Conservation (phyloP, 495 filamentous ascomycete species). For the Penicillium ucsense region DNA sequence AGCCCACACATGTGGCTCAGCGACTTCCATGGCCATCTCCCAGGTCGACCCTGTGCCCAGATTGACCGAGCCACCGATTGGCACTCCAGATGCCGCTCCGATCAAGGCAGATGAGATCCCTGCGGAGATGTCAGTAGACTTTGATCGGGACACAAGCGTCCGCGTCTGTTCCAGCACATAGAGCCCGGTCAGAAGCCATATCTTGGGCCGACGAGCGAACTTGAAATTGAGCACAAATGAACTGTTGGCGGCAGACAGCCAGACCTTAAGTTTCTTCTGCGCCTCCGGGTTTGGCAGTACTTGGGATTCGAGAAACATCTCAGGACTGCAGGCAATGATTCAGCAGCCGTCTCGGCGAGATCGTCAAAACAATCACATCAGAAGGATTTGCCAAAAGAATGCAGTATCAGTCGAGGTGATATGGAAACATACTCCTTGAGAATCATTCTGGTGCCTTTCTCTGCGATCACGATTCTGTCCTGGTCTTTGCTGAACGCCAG, state of each 20-base stretch:
- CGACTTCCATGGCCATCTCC: constrained; percentile 17
- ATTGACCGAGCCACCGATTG: constrained; percentile 16
- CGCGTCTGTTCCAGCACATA: constrained; percentile 14
- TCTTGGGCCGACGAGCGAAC: constrained; percentile 18
- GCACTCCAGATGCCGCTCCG: constrained; percentile 13
- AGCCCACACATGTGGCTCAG: constrained; percentile 21
- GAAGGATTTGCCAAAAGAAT: too few relatives aligned
- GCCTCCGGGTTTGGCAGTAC: constrained; percentile 10
- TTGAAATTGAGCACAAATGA: constrained; percentile 16
- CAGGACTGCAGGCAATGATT: constrained; percentile 8
- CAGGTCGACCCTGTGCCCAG: constrained; percentile 12
- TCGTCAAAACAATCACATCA: too few relatives aligned
- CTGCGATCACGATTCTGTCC: constrained; percentile 14
- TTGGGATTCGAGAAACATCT: constrained; percentile 10
- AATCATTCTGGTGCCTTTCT: constrained; percentile 9
- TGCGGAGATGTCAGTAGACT: constrained; percentile 8
- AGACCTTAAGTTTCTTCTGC: constrained; percentile 14
- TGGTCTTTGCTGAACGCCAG: constrained; percentile 17
- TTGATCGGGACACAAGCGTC: constrained; percentile 8
- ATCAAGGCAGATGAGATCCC: constrained; percentile 14
- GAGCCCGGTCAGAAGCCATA: constrained; percentile 17
- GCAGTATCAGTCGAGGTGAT: too few relatives aligned
- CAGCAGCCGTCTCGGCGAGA: neutral
- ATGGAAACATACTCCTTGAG: constrained; percentile 14
- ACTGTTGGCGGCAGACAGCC: constrained; percentile 17